phyloP scores from a whole-genome alignment of 148 eudicot species.

The Nyssa sinensis region DNA sequence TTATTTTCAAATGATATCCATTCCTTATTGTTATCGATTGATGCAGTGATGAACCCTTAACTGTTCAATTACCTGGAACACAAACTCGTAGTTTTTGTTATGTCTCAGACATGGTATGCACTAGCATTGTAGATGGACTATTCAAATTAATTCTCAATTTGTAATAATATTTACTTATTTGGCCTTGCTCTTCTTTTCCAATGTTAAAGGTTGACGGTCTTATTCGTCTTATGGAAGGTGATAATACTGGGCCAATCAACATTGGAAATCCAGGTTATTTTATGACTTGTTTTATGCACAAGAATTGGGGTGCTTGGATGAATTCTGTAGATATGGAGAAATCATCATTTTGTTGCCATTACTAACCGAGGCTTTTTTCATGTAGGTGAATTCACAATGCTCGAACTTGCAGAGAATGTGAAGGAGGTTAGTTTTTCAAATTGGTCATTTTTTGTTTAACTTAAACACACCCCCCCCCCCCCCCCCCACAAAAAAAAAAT shows the following conservation, averaged over 20 bases:
- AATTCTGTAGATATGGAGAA: neutral
- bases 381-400: constrained; percentile 66
- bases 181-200: neutral
- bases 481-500: no score
- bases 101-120: constrained; percentile 88
- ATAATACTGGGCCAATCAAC: constrained; percentile 79
- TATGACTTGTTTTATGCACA: neutral
- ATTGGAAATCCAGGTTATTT: constrained; percentile 81
- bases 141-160: neutral
- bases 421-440: constrained; percentile 43
- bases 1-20: neutral
- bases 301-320: neutral
- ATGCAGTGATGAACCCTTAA: constrained; percentile 75
- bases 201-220: constrained; percentile 73
- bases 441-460: no score
- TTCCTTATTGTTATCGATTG: neutral
- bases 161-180: neutral
- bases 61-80: constrained; percentile 91
- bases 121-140: neutral
- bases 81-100: constrained; percentile 96
- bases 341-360: neutral
- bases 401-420: constrained; percentile 60
- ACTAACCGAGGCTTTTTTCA: neutral
- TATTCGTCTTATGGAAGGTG: constrained; percentile 80
- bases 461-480: no score